A percentile compares a stretch with the other conserved stretches of the same genome.
These are phyloP conservation scores for Plasmodium gallinaceum DNA, from an alignment of 169 alveolate species.

Conservation along the genomic window DNA sequence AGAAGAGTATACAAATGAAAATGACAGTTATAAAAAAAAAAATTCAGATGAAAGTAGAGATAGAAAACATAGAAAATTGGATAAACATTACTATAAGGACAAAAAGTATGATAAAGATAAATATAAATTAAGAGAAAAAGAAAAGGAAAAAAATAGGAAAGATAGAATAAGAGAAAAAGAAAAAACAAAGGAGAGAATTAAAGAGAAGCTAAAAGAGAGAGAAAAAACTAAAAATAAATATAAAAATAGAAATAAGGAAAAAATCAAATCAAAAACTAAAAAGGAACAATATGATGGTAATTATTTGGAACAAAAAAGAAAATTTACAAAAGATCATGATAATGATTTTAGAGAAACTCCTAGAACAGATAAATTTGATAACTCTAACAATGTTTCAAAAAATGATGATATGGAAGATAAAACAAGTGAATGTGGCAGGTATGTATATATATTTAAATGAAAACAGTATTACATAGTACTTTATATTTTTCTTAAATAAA, in stretches of 20 bases:
- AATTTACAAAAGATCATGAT: slow-evolving; percentile 31
- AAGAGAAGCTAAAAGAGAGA: slow-evolving; percentile 9
- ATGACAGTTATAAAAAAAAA: slow-evolving; percentile 33
- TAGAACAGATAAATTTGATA: slow-evolving; percentile 28
- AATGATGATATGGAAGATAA: slow-evolving; percentile 40
- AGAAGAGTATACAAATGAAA: slow-evolving; percentile 14
- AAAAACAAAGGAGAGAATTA: slow-evolving; percentile 7
- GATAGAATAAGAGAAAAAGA: slow-evolving; percentile 37
- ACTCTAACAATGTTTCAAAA: slow-evolving; percentile 11
- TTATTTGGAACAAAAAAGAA: slow-evolving; percentile 49
- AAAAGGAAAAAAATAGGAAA: not conserved
- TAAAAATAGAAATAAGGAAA: slow-evolving; percentile 24
- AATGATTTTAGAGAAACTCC: slow-evolving; percentile 31
- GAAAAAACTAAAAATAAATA: slow-evolving; percentile 14
- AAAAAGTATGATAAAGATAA: slow-evolving; percentile 45
- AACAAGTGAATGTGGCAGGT: slow-evolving; percentile 26
- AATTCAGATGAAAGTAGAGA: slow-evolving; percentile 53
- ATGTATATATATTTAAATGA: slow-evolving; percentile 19
- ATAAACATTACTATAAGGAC: slow-evolving; percentile 24
- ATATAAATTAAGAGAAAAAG: slow-evolving; percentile 12
- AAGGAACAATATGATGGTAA: slow-evolving; percentile 34
- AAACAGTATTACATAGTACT: not conserved
- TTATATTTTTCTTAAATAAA: not conserved
- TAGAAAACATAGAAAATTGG: slow-evolving; percentile 43
- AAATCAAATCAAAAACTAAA: slow-evolving; percentile 24